Conservation (phyloP, 2,329 filamentous ascomycete species). For the Tolypocladium sp. region DNA sequence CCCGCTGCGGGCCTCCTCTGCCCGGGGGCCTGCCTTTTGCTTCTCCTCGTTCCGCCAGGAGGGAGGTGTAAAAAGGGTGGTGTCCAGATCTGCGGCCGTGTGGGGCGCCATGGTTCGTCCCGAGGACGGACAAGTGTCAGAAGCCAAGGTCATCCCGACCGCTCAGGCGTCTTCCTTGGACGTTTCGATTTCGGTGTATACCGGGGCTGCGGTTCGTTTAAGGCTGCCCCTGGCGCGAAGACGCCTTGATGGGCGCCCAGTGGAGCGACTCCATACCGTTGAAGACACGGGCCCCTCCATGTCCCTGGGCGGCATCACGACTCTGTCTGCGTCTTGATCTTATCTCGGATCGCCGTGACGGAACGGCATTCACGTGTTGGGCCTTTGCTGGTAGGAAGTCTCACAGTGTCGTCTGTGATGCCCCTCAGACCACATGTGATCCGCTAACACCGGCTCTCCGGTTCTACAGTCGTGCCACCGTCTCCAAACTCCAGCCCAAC, state of each 20-base stretch:
- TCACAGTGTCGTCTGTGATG: not conserved
- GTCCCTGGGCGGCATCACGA: not conserved
- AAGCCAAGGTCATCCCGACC: slow-evolving; percentile 19
- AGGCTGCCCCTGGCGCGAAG: slow-evolving; percentile 2
- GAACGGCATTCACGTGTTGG: not conserved
- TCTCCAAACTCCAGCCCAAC: not conserved
- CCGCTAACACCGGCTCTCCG: not conserved
- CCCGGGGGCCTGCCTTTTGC: not conserved
- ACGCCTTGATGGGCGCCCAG: not conserved
- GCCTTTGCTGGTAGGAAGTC: too few relatives aligned
- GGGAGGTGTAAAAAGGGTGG: slow-evolving; percentile 12
- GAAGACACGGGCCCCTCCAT: not conserved
- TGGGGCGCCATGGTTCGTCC: slow-evolving; percentile 29
- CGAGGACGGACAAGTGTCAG: slow-evolving; percentile 27
- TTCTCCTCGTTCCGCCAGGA: not conserved
- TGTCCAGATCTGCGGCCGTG: slow-evolving; percentile 30
- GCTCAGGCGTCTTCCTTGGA: slow-evolving; percentile 14
- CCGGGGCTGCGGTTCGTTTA: slow-evolving; percentile 22
- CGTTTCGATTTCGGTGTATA: slow-evolving; percentile 25
- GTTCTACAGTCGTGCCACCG: too few relatives aligned
- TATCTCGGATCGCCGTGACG: not conserved
- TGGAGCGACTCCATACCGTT: not conserved
- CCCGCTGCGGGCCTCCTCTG: slow-evolving; percentile 14
- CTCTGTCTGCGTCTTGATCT: not conserved
- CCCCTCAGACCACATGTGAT: too few relatives aligned